These are phyloP conservation scores for Stephania cephalantha DNA, from an alignment of 164 flowering plant species.

Conservation along the genomic window DNA sequence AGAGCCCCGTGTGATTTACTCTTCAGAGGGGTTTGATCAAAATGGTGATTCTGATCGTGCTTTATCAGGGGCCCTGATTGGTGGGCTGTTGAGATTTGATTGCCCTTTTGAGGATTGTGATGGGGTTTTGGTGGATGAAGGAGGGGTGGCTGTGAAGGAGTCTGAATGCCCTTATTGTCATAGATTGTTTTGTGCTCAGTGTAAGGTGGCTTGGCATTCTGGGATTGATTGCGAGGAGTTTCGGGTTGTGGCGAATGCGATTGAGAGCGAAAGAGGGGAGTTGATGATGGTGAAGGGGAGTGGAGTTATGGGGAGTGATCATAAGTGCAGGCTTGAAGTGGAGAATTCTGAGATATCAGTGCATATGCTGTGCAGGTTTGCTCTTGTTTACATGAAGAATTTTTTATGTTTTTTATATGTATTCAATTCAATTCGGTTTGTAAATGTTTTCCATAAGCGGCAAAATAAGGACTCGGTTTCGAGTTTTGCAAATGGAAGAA, in stretches of 20 bases:
- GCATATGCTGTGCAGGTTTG: constrained; percentile 3
- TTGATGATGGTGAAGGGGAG: neutral
- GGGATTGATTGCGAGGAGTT: constrained; percentile 2
- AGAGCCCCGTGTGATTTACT: neutral
- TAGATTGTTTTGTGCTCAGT: constrained; percentile 44
- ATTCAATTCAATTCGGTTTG: neutral
- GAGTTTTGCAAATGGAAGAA: no score
- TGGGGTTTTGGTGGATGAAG: constrained; percentile 12
- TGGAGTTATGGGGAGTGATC: neutral
- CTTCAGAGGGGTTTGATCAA: neutral
- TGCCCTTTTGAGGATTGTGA: constrained; percentile 24
- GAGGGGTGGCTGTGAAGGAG: constrained; percentile 7
- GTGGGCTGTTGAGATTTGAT: constrained; percentile 5
- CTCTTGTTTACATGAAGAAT: neutral
- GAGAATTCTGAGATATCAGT: neutral
- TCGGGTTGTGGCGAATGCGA: neutral
- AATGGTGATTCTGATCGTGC: neutral
- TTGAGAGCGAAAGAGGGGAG: neutral
- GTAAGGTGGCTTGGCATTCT: constrained; percentile 39
- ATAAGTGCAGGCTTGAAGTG: neutral
- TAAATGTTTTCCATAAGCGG: no score
- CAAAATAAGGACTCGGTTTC: no score
- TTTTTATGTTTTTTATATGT: neutral
- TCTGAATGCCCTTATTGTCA: constrained; percentile 18
- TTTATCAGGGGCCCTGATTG: neutral